Evolutionary conservation across 345 rosid genomes (phyloP), one percentile per base, ranked within the genome.

Genomic region (Jatropha curcas): DNA sequence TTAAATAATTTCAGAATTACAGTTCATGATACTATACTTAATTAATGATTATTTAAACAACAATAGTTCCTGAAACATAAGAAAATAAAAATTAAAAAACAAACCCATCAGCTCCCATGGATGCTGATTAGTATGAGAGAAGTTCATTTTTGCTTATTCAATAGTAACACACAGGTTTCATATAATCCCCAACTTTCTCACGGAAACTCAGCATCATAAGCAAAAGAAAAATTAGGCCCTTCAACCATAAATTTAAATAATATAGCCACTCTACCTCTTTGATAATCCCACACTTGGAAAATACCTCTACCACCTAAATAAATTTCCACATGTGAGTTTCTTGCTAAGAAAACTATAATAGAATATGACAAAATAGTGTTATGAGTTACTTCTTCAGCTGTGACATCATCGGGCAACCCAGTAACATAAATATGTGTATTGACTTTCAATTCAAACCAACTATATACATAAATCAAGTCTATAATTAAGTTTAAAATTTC

Each of bases 371-470:
- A 77, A 76, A 74, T 57, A 76, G 64, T 30, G 33, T 69, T 28
- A 68, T 39, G 66, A 82, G 88, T 84, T 89, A 93, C 98, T 84
- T 96, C 98, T 77, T 91, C 98, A 12, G 79, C 53, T 27, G 94
- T 88, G 70, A 87, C 95, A 86, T 96, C 98, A 56, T 82, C 88
- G 56, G 99, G 99, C 86, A 96, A 84, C 71, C 99, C 99, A 79
- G 85, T 91, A 31, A 93, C 90, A 73, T 96, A 93, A 51, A 96
- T 88, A 88, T 96, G 93, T 1, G 98, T 91, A 81, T 96, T 96
- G 43, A 96, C 89, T 88, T 96, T 96, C 84, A 96, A 85, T 76
- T 96, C 96, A 82, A 96, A 96, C 99, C 99, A 96, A 71, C 90
- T 79, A 75, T 96, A n/a, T n/a, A n/a, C n/a, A n/a, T n/a, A n/a